Conservation (phyloP, 2,329 filamentous ascomycete species). For the Trichophyton schoenleinii region DNA sequence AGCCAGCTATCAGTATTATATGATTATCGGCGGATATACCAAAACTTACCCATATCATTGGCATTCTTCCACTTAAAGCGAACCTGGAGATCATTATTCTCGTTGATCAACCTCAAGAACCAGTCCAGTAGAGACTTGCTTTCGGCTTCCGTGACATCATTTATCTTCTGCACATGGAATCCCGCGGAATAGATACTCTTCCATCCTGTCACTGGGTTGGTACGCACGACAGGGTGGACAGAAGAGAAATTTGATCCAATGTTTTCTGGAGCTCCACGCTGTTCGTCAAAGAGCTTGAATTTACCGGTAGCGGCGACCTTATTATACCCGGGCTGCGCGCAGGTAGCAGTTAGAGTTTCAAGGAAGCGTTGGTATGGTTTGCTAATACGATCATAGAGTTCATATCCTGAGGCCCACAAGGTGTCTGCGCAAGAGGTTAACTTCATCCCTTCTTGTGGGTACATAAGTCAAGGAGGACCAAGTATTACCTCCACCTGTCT, state of each 20-base stretch:
- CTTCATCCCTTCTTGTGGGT: no score
- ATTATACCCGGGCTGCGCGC: slow-evolving; percentile 22
- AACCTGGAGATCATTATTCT: slow-evolving; percentile 33
- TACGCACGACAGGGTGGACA: slow-evolving; percentile 36
- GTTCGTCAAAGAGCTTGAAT: slow-evolving; percentile 20
- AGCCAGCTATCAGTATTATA: neutral
- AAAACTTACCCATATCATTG: slow-evolving; percentile 31
- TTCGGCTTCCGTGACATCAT: slow-evolving; percentile 24
- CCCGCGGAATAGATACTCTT: slow-evolving; percentile 28
- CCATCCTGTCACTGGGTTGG: slow-evolving; percentile 39
- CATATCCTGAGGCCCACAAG: slow-evolving; percentile 34
- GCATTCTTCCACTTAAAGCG: slow-evolving; percentile 27
- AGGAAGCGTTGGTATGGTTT: slow-evolving; percentile 28
- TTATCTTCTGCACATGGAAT: slow-evolving; percentile 21
- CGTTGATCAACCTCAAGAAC: slow-evolving; percentile 27
- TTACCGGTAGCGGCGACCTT: slow-evolving; percentile 21
- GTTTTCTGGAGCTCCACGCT: slow-evolving; percentile 44
- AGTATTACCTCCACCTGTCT: slow-evolving; percentile 28
- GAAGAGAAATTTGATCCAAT: slow-evolving; percentile 41
- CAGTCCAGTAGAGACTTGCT: slow-evolving; percentile 23
- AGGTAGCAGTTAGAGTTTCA: slow-evolving; percentile 29
- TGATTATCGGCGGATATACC: neutral
- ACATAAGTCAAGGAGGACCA: no score
- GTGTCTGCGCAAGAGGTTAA: slow-evolving; percentile 22
- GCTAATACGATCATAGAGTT: slow-evolving; percentile 32